These are phyloP conservation scores for Circinella minor DNA, from an alignment of 371 early-diverging fungal species.

Conservation along the genomic window DNA sequence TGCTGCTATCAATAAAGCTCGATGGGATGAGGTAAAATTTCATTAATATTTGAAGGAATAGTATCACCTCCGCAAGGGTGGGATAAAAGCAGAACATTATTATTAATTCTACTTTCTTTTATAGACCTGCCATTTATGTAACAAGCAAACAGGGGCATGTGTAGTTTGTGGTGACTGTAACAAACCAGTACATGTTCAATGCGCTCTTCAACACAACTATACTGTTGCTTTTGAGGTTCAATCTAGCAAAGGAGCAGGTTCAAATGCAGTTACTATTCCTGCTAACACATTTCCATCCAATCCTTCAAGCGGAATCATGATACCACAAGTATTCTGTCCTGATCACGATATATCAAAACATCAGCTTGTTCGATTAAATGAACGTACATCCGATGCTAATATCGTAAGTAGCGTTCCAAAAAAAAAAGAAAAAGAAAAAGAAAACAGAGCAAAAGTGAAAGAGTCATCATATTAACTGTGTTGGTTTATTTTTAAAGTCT, in stretches of 20 bases:
- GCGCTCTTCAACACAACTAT: constrained; percentile 52
- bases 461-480: too few species aligned
- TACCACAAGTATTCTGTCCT: constrained; percentile 59
- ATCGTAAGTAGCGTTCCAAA: constrained; percentile 18
- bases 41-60: constrained; percentile 2
- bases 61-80: neutral
- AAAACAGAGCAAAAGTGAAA: too few species aligned
- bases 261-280: constrained; percentile 22
- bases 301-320: constrained; percentile 48
- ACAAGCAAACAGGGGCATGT: constrained; percentile 43
- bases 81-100: neutral
- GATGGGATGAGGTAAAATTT: constrained; percentile 55
- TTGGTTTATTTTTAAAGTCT: constrained; percentile 19
- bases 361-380: constrained; percentile 24
- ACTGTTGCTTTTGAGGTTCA: constrained; percentile 49
- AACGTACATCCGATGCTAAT: constrained; percentile 25
- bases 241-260: constrained; percentile 11
- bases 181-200: constrained; percentile 48
- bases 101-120: neutral
- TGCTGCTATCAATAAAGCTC: constrained; percentile 64
- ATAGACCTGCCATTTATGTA: constrained; percentile 55
- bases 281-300: constrained; percentile 26
- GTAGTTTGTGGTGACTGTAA: constrained; percentile 47
- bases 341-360: constrained; percentile 16
- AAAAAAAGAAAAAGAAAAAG: neutral